Base-by-base conservation (phyloP, 148 eudicot species). In the Heliosperma pusillum region DNA sequence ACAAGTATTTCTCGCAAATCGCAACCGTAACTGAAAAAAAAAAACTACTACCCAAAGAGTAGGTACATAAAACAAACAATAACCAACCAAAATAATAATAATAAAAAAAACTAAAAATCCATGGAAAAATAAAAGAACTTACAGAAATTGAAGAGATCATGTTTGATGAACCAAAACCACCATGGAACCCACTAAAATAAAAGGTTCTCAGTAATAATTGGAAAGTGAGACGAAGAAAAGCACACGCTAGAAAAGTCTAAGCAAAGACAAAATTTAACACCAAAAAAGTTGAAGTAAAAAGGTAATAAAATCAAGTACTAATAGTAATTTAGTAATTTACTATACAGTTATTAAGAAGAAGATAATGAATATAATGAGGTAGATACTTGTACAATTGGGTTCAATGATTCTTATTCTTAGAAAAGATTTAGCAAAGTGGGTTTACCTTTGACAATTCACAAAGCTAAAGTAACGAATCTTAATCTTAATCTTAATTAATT, bases 131-230 rank as follows among this genome's bases (percentile, higher is more conserved):
- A 50, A 47, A 26, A 9, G 29, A 15, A 76, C 77, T 80, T 80
- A 80, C 80, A 59, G 71, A 76, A 66, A 72, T 17, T 29, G 80
- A 62, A 10, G 80, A 76, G 20, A 5, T 60, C 83, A 80, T 80
- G 70, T 40, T 58, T 47, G 69, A 6, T 47, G 74, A 72, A 72
- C 64, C 2, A 55, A 16, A 25, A 65, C 29, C 61, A 68, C 6
- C 69, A 68, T 73, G 25, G 61, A 58, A 7, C 8, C 26, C 12
- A 47, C 24, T 29, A 13, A 21, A 77, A 60, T 1, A 27, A 27
- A 63, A 30, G 45, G 22, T 12, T n/a, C 9, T 40, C 24, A 21
- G 5, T 17, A 60, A 26, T 70, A n/a, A 4, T 30, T 36, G 44
- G n/a, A 65, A 33, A 33, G 30, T 67, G 4, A 30, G 30, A 27